Evolutionary conservation across 1,284 basidiomycete species (phyloP), one percentile per base, ranked within the genome.

Genomic region (Salmacisia buchloeana): DNA sequence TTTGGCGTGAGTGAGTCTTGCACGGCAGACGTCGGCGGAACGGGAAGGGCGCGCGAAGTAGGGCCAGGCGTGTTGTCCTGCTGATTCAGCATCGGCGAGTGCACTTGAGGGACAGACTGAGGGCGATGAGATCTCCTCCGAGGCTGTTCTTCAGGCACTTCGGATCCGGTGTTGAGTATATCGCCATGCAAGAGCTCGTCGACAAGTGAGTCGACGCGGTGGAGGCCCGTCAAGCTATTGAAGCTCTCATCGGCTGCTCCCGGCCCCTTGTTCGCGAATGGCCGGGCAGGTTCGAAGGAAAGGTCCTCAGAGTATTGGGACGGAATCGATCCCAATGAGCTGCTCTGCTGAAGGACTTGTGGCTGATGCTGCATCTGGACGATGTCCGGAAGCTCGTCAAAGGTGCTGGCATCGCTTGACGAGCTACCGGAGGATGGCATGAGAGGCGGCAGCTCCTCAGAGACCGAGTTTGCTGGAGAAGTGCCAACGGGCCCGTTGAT

Each of bases 101-200:
- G 58, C 7, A 34, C 9, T n/a, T 35, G 31, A 35, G 34, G 6
- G 23, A 31, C 21, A n/a, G 10, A 15, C 13, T 54, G 25, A 3
- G 29, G 5, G 13, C 49, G 49, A 31, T 13, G 25, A 9, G 49
- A 54, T 12, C 49, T 25, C 38, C 56, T 39, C 4, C 56, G 56
- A 12, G 56, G 34, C n/a, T 7, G 18, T 25, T 60, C 59, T 60
- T 60, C 13, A 15, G 27, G 33, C 36, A 39, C 12, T 3, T 6
- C 21, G 3, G 34, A 34, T 4, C 34, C 25, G 35, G 33, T 73
- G 66, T 57, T 63, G 41, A 77, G 69, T 18, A 77, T 67, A n/a
- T 74, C 66, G 27, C 70, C 70, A 3, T 69, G 59, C 3, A 78
- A 68, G 23, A 78, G 71, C 64, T 76, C 69, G 45, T 78, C 75